Conservation (phyloP, 1,139 yeast genomes). For the Arxiozyma heterogenica region DNA sequence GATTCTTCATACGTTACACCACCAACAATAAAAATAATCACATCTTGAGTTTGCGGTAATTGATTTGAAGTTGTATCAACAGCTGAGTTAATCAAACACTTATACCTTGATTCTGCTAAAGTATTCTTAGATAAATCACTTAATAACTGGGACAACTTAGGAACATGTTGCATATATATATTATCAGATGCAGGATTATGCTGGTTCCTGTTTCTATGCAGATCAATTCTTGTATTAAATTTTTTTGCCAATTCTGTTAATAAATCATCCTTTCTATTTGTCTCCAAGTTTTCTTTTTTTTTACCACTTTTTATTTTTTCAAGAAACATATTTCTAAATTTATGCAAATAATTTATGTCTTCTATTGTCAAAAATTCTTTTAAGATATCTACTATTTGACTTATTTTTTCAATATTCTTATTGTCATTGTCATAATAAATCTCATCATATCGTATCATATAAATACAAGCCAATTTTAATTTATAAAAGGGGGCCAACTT, state of each 20-base stretch:
- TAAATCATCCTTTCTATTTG: slow-evolving; percentile 21
- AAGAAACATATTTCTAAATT: slow-evolving; percentile 16
- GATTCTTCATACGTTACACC: slow-evolving; percentile 93
- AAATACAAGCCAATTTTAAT: slow-evolving; percentile 57
- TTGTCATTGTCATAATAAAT: slow-evolving; percentile 5
- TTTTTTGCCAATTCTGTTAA: slow-evolving; percentile 29
- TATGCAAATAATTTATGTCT: slow-evolving; percentile 25
- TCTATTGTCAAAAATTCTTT: slow-evolving; percentile 19
- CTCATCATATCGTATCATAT: slow-evolving; percentile 57
- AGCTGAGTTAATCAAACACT: slow-evolving; percentile 34
- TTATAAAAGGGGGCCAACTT: slow-evolving; percentile 38
- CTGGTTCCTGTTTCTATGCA: slow-evolving; percentile 6
- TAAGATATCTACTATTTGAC: slow-evolving; percentile 16
- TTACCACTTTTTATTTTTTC: slow-evolving; percentile 5
- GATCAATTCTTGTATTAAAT: slow-evolving; percentile 24
- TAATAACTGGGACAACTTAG: slow-evolving; percentile 52
- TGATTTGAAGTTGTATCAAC: slow-evolving; percentile 8
- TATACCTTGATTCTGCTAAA: slow-evolving; percentile 27
- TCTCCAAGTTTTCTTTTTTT: neutral
- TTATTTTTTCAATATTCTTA: slow-evolving; percentile 11
- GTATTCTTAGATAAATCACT: slow-evolving; percentile 43
- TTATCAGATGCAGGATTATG: slow-evolving; percentile 35
- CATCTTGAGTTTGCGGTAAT: slow-evolving; percentile 52
- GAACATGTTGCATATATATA: slow-evolving; percentile 65
- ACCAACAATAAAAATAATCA: slow-evolving; percentile 75